A percentile compares a stretch with the other conserved stretches of the same genome.
Evolutionary conservation across 192 early-diverging fungal species (phyloP).

Genomic region (Martensiomyces pterosporus): DNA sequence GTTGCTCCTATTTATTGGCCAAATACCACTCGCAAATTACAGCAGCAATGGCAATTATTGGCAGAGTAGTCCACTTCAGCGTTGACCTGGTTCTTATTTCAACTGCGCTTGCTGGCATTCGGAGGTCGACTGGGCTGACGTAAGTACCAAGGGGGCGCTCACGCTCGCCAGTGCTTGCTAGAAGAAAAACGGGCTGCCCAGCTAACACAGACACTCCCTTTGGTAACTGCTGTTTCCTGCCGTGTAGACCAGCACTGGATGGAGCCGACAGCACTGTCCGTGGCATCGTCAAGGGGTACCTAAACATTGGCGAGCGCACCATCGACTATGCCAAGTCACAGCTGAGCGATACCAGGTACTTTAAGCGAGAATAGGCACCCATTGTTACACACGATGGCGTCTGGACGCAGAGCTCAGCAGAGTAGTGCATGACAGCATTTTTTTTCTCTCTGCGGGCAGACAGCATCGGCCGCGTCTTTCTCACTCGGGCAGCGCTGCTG

Average conservation of each 20-base stretch:
- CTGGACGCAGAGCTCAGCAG: too few species aligned
- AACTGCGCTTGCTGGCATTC: conserved; percentile 31
- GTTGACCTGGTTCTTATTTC: conserved; percentile 35
- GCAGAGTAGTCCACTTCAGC: conserved; percentile 22
- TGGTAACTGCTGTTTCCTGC: too few species aligned
- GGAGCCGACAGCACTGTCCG: conserved; percentile 6
- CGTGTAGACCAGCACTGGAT: conserved; percentile 16
- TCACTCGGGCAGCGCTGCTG: too few species aligned
- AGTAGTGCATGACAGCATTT: background rate
- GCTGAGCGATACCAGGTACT: conserved; percentile 16
- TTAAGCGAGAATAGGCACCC: conserved; percentile 17
- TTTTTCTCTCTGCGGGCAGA: too few species aligned
- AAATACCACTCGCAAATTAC: background rate
- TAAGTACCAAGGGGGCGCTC: too few species aligned
- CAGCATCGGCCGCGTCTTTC: too few species aligned
- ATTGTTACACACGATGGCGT: too few species aligned
- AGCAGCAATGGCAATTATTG: conserved; percentile 17
- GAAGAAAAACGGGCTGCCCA: too few species aligned
- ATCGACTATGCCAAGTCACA: conserved; percentile 16
- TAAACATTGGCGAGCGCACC: conserved; percentile 24
- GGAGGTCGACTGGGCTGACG: conserved; percentile 31
- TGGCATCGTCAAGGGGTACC: conserved; percentile 11
- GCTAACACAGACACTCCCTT: too few species aligned
- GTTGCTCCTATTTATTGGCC: background rate
- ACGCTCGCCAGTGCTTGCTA: too few species aligned